Evolutionary conservation across 495 filamentous ascomycete genomes (phyloP).

Genomic region (Aspergillus wentii): DNA sequence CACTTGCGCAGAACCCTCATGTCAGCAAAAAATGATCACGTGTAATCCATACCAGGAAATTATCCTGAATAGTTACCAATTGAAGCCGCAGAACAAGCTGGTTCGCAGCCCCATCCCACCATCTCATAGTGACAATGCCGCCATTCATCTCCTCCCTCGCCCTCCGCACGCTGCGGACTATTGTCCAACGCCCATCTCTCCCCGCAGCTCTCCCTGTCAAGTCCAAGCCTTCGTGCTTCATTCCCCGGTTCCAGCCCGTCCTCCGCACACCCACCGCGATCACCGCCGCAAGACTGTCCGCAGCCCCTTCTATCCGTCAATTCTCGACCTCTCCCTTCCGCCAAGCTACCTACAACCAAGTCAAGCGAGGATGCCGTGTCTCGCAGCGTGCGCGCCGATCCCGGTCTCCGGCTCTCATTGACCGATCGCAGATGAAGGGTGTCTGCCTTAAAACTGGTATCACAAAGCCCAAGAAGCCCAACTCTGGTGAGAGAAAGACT

Average conservation of each 20-base stretch:
- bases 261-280: constrained; percentile 28
- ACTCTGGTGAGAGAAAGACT: constrained; percentile 91
- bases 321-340: constrained; percentile 41
- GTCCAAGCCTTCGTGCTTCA: constrained; percentile 13
- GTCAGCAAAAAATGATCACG: constrained; percentile 16
- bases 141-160: constrained; percentile 33
- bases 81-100: constrained; percentile 1
- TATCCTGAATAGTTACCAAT: no score
- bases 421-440: constrained; percentile 81
- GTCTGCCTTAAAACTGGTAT: constrained; percentile 90
- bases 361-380: constrained; percentile 67
- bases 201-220: constrained; percentile 11
- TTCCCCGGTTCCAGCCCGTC: constrained; percentile 30
- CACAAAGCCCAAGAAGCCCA: constrained; percentile 96
- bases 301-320: constrained; percentile 22
- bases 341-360: constrained; percentile 48
- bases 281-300: constrained; percentile 4
- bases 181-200: constrained; percentile 24
- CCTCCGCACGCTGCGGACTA: constrained; percentile 35
- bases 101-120: constrained; percentile 1
- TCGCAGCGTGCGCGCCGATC: constrained; percentile 73
- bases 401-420: constrained; percentile 76
- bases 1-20: constrained; percentile 14
- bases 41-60: constrained; percentile 16
- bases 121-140: constrained; percentile 21